phyloP scores from a whole-genome alignment of 2,329 filamentous ascomycete species.

The Cladosporium sp. region DNA sequence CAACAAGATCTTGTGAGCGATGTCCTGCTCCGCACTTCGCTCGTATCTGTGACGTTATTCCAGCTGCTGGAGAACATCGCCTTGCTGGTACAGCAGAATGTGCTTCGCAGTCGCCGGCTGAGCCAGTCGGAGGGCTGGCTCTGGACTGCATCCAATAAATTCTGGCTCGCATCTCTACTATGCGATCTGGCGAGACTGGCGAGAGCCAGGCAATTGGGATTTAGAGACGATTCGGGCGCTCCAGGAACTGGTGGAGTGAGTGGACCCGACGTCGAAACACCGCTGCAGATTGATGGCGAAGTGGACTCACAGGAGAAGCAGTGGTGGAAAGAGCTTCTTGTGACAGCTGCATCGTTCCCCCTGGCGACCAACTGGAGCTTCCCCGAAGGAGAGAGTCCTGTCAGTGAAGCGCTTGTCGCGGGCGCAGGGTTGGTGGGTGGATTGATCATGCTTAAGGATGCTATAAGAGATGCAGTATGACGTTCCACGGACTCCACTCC shows the following conservation, averaged over 20 bases:
- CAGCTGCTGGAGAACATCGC: conserved; percentile 83
- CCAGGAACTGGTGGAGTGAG: conserved; percentile 47
- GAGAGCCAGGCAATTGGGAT: conserved; percentile 45
- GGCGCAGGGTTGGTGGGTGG: conserved; percentile 44
- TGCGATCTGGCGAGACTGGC: conserved; percentile 71
- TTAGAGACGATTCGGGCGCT: conserved; percentile 36
- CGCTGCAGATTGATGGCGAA: conserved; percentile 17
- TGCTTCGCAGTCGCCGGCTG: conserved; percentile 53
- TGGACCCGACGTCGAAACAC: conserved; percentile 5
- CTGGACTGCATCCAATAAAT: conserved; percentile 72
- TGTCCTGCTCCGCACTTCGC: conserved; percentile 67
- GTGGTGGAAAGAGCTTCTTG: conserved; percentile 68
- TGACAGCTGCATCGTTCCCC: conserved; percentile 76
- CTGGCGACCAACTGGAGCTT: conserved; percentile 82
- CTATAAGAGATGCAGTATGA: conserved; percentile 45
- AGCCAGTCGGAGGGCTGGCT: conserved; percentile 57
- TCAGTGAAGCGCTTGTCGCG: conserved; percentile 58
- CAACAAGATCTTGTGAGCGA: conserved; percentile 50
- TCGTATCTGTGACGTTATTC: conserved; percentile 69
- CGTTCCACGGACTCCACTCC: neutral
- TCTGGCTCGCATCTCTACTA: conserved; percentile 77
- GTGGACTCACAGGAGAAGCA: conserved; percentile 38
- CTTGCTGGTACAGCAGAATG: conserved; percentile 72
- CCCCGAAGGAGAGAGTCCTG: conserved; percentile 60
- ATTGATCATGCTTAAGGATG: conserved; percentile 47